Conservation (phyloP, 305 asterid genomes). For the Rubia tinctorum region DNA sequence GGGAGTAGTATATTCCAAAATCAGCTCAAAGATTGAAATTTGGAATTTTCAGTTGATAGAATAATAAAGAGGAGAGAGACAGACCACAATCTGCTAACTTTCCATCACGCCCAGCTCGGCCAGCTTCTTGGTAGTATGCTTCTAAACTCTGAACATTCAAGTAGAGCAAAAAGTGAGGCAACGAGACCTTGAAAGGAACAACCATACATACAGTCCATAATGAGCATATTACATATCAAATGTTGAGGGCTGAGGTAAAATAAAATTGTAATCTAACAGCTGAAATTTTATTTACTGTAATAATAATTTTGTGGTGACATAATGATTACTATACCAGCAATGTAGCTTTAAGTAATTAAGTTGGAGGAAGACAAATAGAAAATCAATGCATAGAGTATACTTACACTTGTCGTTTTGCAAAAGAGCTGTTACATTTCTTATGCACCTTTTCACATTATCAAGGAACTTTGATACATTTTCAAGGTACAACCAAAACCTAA, state of each 20-base stretch:
- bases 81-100: conserved; percentile 74
- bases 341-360: not conserved
- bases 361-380: not conserved
- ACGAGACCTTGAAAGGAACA: conserved; percentile 1
- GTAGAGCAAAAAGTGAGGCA: conserved; percentile 3
- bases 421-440: not conserved
- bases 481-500: not conserved
- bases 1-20: not conserved
- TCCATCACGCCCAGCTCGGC: conserved; percentile 88
- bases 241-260: not conserved
- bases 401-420: not conserved
- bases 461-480: not conserved
- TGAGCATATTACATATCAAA: not conserved
- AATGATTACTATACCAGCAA: not conserved
- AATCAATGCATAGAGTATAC: not conserved
- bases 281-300: not conserved
- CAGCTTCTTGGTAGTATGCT: conserved; percentile 90
- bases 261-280: not conserved
- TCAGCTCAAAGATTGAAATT: not conserved
- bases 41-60: not conserved
- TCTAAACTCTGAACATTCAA: conserved; percentile 55
- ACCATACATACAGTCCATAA: not conserved
- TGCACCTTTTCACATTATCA: not conserved
- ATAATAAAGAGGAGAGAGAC: conserved; percentile 11
- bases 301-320: not conserved